These are phyloP conservation scores for Tetrapisispora iriomotensis DNA, from an alignment of 805 yeast species.

Conservation along the genomic window DNA sequence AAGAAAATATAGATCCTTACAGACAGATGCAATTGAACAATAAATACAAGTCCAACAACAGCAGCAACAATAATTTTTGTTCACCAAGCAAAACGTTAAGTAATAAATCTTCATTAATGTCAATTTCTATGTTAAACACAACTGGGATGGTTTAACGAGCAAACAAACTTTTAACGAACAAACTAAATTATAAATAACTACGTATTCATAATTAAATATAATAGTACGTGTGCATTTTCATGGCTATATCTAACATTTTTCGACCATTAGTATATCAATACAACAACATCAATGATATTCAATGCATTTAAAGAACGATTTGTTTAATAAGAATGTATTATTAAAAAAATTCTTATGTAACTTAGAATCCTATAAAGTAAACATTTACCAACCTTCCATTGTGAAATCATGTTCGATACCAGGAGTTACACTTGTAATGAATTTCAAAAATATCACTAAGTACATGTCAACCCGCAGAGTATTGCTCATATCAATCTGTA, in stretches of 20 bases:
- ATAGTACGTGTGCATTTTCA: too few relatives aligned
- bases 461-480: conserved; percentile 84
- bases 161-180: too few relatives aligned
- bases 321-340: neutral
- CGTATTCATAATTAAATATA: too few relatives aligned
- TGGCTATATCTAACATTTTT: too few relatives aligned
- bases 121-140: conserved; percentile 7
- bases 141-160: conserved; percentile 4
- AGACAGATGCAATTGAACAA: conserved; percentile 1
- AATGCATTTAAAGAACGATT: neutral
- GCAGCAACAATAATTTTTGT: conserved; percentile 1
- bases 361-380: neutral
- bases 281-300: too few relatives aligned
- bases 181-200: too few relatives aligned
- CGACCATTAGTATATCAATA: too few relatives aligned
- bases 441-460: conserved; percentile 78
- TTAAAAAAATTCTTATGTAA: neutral
- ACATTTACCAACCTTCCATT: conserved; percentile 76
- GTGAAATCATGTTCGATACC: conserved; percentile 97
- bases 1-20: conserved; percentile 2
- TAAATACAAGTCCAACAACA: neutral
- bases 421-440: conserved; percentile 94
- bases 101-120: conserved; percentile 19
- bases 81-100: conserved; percentile 3
- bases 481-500: conserved; percentile 32